Conservation (phyloP, 768 basidiomycete genomes). For the Psilocybe cubensis region DNA sequence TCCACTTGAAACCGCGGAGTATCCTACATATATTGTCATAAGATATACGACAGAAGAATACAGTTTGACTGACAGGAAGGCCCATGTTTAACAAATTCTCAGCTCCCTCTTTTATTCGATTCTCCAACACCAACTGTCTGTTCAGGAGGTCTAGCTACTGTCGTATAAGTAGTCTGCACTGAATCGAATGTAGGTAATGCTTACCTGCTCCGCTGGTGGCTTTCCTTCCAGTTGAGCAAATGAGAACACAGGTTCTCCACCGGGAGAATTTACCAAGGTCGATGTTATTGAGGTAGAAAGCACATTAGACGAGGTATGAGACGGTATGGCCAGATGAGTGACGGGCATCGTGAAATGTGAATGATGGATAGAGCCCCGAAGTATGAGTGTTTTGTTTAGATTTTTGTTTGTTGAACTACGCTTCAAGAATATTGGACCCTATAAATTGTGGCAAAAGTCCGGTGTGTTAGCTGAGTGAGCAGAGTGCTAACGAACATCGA, state of each 20-base stretch:
- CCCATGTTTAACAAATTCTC: constrained; percentile 83
- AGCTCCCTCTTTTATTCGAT: constrained; percentile 88
- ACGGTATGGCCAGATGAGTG: constrained; percentile 19
- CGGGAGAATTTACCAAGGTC: constrained; percentile 30
- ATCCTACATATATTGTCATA: constrained; percentile 41
- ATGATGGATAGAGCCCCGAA: background rate
- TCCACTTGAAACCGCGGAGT: constrained; percentile 74
- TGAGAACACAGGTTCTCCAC: constrained; percentile 28
- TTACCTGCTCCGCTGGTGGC: constrained; percentile 48
- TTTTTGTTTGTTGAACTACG: background rate
- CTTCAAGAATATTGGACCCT: background rate
- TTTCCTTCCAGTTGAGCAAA: constrained; percentile 52
- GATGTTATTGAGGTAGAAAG: constrained; percentile 25
- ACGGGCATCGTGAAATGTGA: constrained; percentile 17
- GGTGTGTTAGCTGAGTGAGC: background rate
- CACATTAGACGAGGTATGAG: constrained; percentile 17
- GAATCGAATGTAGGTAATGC: background rate
- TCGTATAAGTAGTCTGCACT: background rate
- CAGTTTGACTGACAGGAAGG: constrained; percentile 45
- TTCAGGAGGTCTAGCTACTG: constrained; percentile 68
- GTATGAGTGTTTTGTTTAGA: background rate
- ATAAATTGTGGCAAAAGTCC: background rate
- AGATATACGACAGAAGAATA: background rate
- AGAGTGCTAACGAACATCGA: constrained; percentile 13
- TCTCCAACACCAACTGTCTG: constrained; percentile 72